Conservation (phyloP, 2,329 filamentous ascomycete species). For the Exophiala sideris region DNA sequence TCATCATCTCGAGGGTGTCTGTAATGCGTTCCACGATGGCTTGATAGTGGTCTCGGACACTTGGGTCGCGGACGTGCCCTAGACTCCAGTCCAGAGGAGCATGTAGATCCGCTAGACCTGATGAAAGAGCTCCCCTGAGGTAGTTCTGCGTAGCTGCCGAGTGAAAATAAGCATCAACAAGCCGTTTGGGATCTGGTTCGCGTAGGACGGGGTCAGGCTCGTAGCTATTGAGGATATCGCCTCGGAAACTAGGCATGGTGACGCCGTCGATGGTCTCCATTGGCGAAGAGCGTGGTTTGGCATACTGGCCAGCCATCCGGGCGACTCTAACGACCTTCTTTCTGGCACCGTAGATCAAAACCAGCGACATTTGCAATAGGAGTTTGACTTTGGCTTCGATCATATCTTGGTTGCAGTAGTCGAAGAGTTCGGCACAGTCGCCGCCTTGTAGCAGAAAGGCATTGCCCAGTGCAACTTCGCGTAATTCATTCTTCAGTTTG, state of each 20-base stretch:
- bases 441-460: slow-evolving; percentile 91
- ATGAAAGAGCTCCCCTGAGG: slow-evolving; percentile 75
- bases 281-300: slow-evolving; percentile 87
- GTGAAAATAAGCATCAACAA: slow-evolving; percentile 92
- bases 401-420: slow-evolving; percentile 84
- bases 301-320: slow-evolving; percentile 95
- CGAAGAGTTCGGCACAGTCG: slow-evolving; percentile 95
- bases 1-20: slow-evolving; percentile 90
- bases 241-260: slow-evolving; percentile 84
- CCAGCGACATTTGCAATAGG: slow-evolving; percentile 91
- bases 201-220: slow-evolving; percentile 63
- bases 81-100: slow-evolving; percentile 92
- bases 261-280: slow-evolving; percentile 77
- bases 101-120: slow-evolving; percentile 90
- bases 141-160: slow-evolving; percentile 94
- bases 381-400: slow-evolving; percentile 98
- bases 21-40: slow-evolving; percentile 80
- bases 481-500: slow-evolving; percentile 71
- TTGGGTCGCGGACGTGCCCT: slow-evolving; percentile 81
- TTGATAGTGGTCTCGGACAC: slow-evolving; percentile 80
- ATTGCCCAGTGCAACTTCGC: slow-evolving; percentile 83
- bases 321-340: slow-evolving; percentile 89
- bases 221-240: slow-evolving; percentile 93
- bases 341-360: slow-evolving; percentile 80
- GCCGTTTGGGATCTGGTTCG: slow-evolving; percentile 73